phyloP scores from a whole-genome alignment of 176 grass and related monocot genomes.

The Aegilops umbellulata region DNA sequence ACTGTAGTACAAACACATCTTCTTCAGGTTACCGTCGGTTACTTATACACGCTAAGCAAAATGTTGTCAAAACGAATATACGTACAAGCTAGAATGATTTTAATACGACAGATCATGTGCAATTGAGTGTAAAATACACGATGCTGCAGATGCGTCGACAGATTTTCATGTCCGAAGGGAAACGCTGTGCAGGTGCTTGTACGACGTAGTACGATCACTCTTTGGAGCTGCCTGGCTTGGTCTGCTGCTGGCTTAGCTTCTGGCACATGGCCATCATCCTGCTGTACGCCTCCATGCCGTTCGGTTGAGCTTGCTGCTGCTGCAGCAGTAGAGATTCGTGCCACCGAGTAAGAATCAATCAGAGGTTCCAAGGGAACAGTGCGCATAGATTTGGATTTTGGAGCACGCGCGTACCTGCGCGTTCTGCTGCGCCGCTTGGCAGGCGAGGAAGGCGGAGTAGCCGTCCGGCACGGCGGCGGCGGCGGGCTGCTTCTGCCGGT shows the following conservation, averaged over 20 bases:
- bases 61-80: not conserved
- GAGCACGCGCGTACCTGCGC: constrained; percentile 27
- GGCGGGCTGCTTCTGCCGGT: constrained; percentile 24
- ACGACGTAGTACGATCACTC: constrained; percentile 2
- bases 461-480: constrained; percentile 32
- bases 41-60: not conserved
- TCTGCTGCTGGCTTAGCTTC: constrained; percentile 45
- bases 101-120: not conserved
- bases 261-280: constrained; percentile 62
- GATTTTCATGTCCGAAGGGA: not conserved
- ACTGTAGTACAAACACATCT: not conserved
- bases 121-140: not conserved
- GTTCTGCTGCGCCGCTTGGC: constrained; percentile 50
- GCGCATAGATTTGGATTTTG: not conserved
- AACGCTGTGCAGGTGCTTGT: not conserved
- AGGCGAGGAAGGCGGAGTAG: constrained; percentile 56
- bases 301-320: constrained; percentile 28
- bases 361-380: not conserved
- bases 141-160: not conserved
- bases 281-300: constrained; percentile 72
- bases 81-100: not conserved
- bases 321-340: constrained; percentile 17
- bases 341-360: not conserved
- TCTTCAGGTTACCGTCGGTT: not conserved
- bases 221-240: constrained; percentile 39